These are phyloP conservation scores for Meyerozyma carpophila DNA, from an alignment of 1,139 yeast species.

Conservation along the genomic window DNA sequence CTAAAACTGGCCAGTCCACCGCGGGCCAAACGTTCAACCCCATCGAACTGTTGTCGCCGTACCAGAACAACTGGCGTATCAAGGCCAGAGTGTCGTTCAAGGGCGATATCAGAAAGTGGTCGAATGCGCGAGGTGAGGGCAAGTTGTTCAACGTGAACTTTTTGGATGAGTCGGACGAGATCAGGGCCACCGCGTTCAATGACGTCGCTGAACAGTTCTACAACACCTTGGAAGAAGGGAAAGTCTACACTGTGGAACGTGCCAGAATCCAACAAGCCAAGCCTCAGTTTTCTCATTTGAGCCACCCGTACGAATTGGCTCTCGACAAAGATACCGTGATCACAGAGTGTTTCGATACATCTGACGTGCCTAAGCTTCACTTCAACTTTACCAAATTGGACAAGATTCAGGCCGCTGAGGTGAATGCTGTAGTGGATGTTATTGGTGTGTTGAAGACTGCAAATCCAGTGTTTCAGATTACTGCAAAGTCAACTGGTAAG, in stretches of 20 bases:
- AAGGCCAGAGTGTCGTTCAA: slow-evolving; percentile 88
- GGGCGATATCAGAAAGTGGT: slow-evolving; percentile 85
- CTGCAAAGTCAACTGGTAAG: slow-evolving; percentile 90
- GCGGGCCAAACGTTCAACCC: slow-evolving; percentile 40
- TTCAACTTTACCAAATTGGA: slow-evolving; percentile 72
- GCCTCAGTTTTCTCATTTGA: slow-evolving; percentile 77
- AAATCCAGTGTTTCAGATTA: slow-evolving; percentile 68
- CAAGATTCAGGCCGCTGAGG: slow-evolving; percentile 60
- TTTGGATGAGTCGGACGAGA: slow-evolving; percentile 93
- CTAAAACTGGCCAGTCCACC: not conserved
- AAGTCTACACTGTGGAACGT: slow-evolving; percentile 78
- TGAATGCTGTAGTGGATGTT: slow-evolving; percentile 74
- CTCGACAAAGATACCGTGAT: slow-evolving; percentile 77
- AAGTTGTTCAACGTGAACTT: slow-evolving; percentile 83
- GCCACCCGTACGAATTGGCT: slow-evolving; percentile 83
- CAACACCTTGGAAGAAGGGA: slow-evolving; percentile 78
- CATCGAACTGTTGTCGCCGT: slow-evolving; percentile 87
- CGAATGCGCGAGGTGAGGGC: slow-evolving; percentile 84
- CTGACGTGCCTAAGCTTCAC: slow-evolving; percentile 71
- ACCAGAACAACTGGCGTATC: slow-evolving; percentile 85
- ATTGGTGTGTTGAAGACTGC: slow-evolving; percentile 81
- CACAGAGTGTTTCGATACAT: slow-evolving; percentile 61
- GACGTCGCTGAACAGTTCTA: slow-evolving; percentile 77
- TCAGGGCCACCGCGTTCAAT: slow-evolving; percentile 91
- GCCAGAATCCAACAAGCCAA: slow-evolving; percentile 81